A percentile compares a stretch with the other conserved stretches of the same genome.
Conservation (phyloP, 805 yeast genomes). For the Saccharomycopsis sp. region DNA sequence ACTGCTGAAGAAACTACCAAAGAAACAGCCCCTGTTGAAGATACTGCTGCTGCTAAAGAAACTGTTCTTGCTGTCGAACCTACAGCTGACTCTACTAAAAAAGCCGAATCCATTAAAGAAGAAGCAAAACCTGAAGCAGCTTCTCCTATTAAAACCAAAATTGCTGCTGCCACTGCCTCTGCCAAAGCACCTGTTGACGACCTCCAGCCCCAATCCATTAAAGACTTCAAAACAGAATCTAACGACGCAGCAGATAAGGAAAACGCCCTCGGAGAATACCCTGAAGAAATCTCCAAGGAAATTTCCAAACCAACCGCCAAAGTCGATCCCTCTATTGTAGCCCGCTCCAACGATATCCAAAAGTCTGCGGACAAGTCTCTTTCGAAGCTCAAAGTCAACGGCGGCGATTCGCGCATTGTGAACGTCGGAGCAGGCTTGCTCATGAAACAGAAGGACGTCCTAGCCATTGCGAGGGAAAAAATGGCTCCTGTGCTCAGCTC, state of each 20-base stretch:
- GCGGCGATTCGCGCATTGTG: constrained; percentile 1
- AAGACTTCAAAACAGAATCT: too few species aligned
- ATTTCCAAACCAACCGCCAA: too few species aligned
- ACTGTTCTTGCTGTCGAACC: neutral
- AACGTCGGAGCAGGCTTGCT: constrained; percentile 14
- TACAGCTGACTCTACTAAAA: neutral
- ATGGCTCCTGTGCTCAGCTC: constrained; percentile 11
- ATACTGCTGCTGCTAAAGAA: constrained; percentile 3
- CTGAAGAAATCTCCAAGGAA: neutral
- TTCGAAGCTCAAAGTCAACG: neutral
- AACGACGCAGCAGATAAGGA: too few species aligned
- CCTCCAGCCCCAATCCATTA: too few species aligned
- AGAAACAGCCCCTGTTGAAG: too few species aligned
- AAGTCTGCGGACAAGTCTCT: neutral
- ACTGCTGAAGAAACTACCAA: constrained; percentile 1
- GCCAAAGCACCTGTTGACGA: neutral
- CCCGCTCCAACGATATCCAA: neutral
- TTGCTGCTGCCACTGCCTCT: neutral
- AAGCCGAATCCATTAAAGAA: neutral
- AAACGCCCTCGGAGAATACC: neutral
- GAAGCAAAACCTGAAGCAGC: neutral
- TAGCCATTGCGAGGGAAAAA: constrained; percentile 11
- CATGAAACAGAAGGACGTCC: constrained; percentile 12
- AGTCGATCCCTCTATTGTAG: neutral
- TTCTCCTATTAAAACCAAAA: too few species aligned